Conservation (phyloP, 306 rosid species). For the Pueraria montana region DNA sequence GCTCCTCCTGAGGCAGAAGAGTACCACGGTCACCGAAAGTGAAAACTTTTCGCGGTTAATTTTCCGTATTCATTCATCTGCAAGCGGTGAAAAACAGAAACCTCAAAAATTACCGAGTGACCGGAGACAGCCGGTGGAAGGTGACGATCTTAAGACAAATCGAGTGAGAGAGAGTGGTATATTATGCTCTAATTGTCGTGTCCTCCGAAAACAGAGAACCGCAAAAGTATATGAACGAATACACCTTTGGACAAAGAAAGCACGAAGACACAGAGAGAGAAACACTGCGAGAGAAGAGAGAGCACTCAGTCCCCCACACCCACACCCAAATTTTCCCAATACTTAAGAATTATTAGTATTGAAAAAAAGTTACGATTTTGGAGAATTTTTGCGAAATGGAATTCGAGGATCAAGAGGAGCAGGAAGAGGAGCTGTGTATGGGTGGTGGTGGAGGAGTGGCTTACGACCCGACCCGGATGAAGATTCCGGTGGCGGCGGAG, state of each 20-base stretch:
- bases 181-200: slow-evolving; percentile 30
- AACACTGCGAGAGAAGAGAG: background rate
- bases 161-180: slow-evolving; percentile 20
- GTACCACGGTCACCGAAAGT: slow-evolving; percentile 40
- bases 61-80: slow-evolving; percentile 46
- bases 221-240: slow-evolving; percentile 64
- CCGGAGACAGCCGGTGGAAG: slow-evolving; percentile 68
- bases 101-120: slow-evolving; percentile 43
- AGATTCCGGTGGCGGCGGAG: slow-evolving; percentile 55
- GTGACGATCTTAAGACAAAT: background rate
- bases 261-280: slow-evolving; percentile 33
- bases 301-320: background rate
- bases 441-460: slow-evolving; percentile 53
- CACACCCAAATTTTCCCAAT: background rate
- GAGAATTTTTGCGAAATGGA: slow-evolving; percentile 57
- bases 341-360: background rate
- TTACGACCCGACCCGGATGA: slow-evolving; percentile 66
- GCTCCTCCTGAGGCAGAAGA: slow-evolving; percentile 27
- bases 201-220: slow-evolving; percentile 49
- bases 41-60: slow-evolving; percentile 39
- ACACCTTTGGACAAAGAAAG: slow-evolving; percentile 44
- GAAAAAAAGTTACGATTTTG: background rate
- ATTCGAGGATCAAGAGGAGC: slow-evolving; percentile 83
- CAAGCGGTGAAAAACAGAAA: slow-evolving; percentile 23
- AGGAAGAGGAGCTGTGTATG: slow-evolving; percentile 81